These are phyloP conservation scores for Yarrowia sp. DNA, from an alignment of 805 yeast genomes.

Conservation along the genomic window DNA sequence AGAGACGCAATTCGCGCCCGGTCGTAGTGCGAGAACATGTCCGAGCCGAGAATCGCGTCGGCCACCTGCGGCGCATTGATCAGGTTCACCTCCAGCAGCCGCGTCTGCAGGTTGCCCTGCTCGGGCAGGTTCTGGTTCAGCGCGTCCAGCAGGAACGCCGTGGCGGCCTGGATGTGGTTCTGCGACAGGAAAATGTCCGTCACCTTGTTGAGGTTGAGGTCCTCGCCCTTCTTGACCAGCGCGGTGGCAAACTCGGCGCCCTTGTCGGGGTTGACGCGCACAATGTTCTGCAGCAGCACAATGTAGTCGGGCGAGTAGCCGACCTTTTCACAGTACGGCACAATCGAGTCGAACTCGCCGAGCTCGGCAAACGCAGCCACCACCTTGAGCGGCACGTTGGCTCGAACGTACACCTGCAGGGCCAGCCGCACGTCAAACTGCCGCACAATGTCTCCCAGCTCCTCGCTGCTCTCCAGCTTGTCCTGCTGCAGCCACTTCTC, in stretches of 20 bases:
- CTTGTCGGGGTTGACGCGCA: conserved; percentile 93
- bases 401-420: conserved; percentile 82
- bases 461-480: conserved; percentile 92
- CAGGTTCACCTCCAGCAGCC: conserved; percentile 87
- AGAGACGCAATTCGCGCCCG: conserved; percentile 87
- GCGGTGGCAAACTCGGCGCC: conserved; percentile 96
- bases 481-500: conserved; percentile 97
- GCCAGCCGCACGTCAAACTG: conserved; percentile 84
- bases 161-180: conserved; percentile 94
- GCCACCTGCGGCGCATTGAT: conserved; percentile 99
- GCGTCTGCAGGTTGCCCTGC: conserved; percentile 94
- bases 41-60: conserved; percentile 94
- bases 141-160: conserved; percentile 94
- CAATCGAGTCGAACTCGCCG: conserved; percentile 93
- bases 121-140: conserved; percentile 89
- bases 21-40: conserved; percentile 94
- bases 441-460: conserved; percentile 92
- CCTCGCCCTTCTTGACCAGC: conserved; percentile 62
- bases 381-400: conserved; percentile 81
- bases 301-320: conserved; percentile 87
- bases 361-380: conserved; percentile 89
- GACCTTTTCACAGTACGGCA: conserved; percentile 90
- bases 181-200: conserved; percentile 95
- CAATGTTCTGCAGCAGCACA: conserved; percentile 81
- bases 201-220: conserved; percentile 75